Evolutionary conservation across 768 basidiomycete genomes (phyloP), one percentile per base, ranked within the genome.

Genomic region (Kockovaella imperatae): DNA sequence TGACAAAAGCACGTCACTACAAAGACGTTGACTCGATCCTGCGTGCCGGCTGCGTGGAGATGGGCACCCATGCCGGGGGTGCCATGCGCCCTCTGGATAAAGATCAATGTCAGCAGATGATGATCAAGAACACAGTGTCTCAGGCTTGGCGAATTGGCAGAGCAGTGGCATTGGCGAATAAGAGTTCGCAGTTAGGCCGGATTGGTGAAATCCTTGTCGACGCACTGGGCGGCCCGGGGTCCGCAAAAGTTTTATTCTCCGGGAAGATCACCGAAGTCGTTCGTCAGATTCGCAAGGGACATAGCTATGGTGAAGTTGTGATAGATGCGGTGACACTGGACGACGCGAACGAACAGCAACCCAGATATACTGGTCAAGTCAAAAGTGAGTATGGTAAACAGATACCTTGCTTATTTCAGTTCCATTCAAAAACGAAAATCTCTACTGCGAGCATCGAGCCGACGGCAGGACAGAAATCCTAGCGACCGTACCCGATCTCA

Each of bases 141-240:
- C 74, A 79, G 61, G 77, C 78, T 7, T 83, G 82, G 82, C 70
- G 78, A 38, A 75, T 83, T 18, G 82, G 82, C 7, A 73, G 79
- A 25, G 80, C 80, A 0, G 75, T 82, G 14, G 52, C 46, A 14
- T 42, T 57, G 7, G 55, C 54, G 10, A 53, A 60, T 13, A 48
- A 50, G 39, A 47, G 42, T 20, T 55, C 44, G 32, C 45, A 57
- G 10, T 24, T 63, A 17, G 48, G 50, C 1, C 42, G 59, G 23
- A 52, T 59, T 32, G 56, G 50, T 21, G 32, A 78, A 75, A 70
- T 80, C 31, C 68, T 78, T 10, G 56, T 64, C 23, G 57, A 64
- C 14, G 51, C 59, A 6, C 35, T 64, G 6, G 62, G 62, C 20
- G 62, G 62, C 1, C 11, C 20, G 4, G 18, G 23, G 14, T 36